Percentiles rank a stretch among this genome's conserved stretches.
These are phyloP conservation scores for Carex kokanica DNA, from an alignment of 176 grass and related monocot genomes.

Conservation along the genomic window DNA sequence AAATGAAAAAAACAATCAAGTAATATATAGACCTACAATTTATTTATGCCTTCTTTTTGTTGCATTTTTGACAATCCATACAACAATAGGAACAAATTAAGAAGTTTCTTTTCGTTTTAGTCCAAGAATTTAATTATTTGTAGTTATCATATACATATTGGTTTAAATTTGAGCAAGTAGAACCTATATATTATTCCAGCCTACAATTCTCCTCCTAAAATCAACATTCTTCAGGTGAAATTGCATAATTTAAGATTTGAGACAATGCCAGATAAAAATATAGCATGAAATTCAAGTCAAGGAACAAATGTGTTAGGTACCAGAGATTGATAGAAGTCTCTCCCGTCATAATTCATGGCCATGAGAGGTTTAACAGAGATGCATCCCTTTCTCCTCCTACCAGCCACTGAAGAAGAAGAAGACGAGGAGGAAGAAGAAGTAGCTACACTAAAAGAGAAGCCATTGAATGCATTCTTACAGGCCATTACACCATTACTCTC, in stretches of 20 bases:
- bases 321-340: conserved; percentile 41
- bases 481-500: conserved; percentile 24
- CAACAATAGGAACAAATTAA: background rate
- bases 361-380: conserved; percentile 31
- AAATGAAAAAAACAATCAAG: background rate
- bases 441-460: conserved; percentile 34
- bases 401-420: conserved; percentile 5
- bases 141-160: background rate
- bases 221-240: background rate
- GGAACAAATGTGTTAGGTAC: conserved; percentile 23
- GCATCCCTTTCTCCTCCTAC: conserved; percentile 20
- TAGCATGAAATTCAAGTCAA: background rate
- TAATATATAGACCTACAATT: background rate
- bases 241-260: background rate
- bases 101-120: background rate
- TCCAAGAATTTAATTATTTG: background rate
- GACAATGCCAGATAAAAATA: background rate
- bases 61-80: background rate
- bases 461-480: conserved; percentile 30
- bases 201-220: background rate
- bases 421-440: conserved; percentile 33
- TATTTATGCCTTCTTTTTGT: background rate
- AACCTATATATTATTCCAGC: background rate
- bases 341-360: conserved; percentile 49
- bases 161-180: background rate